Conservation (phyloP, 2,329 filamentous ascomycete genomes). For the Talaromyces marneffei region DNA sequence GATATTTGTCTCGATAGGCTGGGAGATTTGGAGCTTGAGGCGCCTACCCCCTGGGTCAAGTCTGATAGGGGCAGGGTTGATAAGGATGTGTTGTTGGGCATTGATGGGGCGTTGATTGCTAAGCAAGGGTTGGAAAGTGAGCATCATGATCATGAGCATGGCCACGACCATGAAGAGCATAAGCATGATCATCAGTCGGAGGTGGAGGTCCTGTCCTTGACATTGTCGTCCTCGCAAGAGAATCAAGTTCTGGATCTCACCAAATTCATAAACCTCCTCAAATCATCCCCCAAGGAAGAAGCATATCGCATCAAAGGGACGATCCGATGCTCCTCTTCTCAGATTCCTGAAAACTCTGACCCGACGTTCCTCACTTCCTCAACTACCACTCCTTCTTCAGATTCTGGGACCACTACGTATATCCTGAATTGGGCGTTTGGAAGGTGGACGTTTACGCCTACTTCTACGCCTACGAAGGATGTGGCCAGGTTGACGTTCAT, state of each 20-base stretch:
- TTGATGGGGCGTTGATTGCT: conserved; percentile 67
- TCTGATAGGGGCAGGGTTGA: conserved; percentile 73
- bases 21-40: conserved; percentile 65
- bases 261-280: conserved; percentile 62
- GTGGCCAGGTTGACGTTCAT: conserved; percentile 43
- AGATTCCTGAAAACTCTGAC: conserved; percentile 27
- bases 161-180: conserved; percentile 33
- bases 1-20: conserved; percentile 74
- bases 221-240: conserved; percentile 39
- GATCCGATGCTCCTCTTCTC: conserved; percentile 40
- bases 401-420: conserved; percentile 50
- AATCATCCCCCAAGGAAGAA: conserved; percentile 78
- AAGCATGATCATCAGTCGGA: conserved; percentile 65
- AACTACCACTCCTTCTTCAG: background rate
- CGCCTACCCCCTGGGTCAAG: conserved; percentile 74
- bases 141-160: conserved; percentile 20
- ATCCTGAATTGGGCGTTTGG: conserved; percentile 99
- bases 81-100: conserved; percentile 73
- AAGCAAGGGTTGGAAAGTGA: conserved; percentile 18
- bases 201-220: conserved; percentile 85
- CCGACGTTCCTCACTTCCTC: conserved; percentile 2
- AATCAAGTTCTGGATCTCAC: conserved; percentile 43
- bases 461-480: conserved; percentile 17
- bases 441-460: conserved; percentile 79
- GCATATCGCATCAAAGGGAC: conserved; percentile 89